phyloP scores from a whole-genome alignment of 495 filamentous ascomycete genomes.

The Neurospora hispaniola region DNA sequence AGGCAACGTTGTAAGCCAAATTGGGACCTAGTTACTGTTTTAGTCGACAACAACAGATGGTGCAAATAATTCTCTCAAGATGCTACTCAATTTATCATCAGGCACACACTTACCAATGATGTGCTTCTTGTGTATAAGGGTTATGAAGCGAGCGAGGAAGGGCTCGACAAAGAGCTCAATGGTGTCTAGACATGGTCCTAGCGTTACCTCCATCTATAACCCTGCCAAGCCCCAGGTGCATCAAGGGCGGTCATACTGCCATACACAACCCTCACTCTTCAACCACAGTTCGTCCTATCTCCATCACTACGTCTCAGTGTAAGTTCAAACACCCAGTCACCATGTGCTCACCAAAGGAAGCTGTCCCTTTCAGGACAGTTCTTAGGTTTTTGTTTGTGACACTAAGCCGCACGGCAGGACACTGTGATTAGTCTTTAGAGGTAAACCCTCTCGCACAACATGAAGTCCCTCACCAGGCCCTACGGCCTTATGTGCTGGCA shows the following conservation, averaged over 20 bases:
- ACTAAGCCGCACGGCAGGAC: neutral
- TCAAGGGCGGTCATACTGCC: neutral
- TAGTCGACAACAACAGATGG: neutral
- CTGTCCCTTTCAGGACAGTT: neutral
- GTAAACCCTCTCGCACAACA: neutral
- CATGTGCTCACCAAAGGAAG: neutral
- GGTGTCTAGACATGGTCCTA: neutral
- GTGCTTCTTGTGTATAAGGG: neutral
- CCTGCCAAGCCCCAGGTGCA: neutral
- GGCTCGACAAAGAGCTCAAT: neutral
- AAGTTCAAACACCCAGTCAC: neutral
- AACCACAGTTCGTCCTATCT: neutral
- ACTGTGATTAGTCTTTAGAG: neutral
- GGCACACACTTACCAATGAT: neutral
- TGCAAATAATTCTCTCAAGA: neutral
- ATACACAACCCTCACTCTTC: neutral
- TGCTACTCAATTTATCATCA: neutral
- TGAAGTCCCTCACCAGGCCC: neutral
- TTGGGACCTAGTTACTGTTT: neutral
- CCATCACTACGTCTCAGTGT: neutral
- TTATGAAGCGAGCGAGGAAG: neutral
- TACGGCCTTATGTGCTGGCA: neutral
- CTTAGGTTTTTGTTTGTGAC: neutral
- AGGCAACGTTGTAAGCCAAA: neutral
- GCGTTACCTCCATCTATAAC: neutral